Conservation (phyloP, 345 rosid genomes). For the Boechera retrofracta region DNA sequence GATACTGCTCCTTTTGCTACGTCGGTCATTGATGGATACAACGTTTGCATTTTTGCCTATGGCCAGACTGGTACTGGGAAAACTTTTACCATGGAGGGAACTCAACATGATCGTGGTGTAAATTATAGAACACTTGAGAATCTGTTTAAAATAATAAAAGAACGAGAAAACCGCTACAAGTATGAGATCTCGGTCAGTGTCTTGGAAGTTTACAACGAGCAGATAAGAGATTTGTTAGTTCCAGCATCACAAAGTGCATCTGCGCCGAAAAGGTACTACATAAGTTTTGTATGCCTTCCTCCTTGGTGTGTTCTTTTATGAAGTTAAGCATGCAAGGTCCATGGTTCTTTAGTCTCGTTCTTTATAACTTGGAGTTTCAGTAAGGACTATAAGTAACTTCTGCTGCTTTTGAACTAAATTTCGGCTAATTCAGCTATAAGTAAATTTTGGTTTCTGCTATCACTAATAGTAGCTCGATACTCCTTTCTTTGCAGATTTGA, state of each 20-base stretch:
- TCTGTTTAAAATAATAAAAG: slow-evolving; percentile 67
- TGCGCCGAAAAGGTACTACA: slow-evolving; percentile 65
- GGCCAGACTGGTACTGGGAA: slow-evolving; percentile 98
- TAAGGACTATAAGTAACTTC: background rate
- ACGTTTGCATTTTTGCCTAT: slow-evolving; percentile 92
- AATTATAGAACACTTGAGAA: slow-evolving; percentile 89
- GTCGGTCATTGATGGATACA: slow-evolving; percentile 95
- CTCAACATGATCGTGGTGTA: slow-evolving; percentile 87
- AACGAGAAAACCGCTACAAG: slow-evolving; percentile 61
- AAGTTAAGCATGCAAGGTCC: slow-evolving; percentile 1
- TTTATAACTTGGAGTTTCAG: slow-evolving; percentile 19
- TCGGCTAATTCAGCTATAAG: background rate
- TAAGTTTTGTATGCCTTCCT: background rate
- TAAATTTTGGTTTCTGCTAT: background rate
- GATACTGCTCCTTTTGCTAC: slow-evolving; percentile 89
- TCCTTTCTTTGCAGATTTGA: slow-evolving; percentile 65
- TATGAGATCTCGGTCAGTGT: slow-evolving; percentile 91
- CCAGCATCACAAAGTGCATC: slow-evolving; percentile 62
- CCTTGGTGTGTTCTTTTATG: background rate
- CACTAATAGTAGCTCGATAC: slow-evolving; percentile 9
- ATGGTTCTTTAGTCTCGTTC: slow-evolving; percentile 7
- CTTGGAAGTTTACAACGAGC: slow-evolving; percentile 97
- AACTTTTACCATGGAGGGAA: slow-evolving; percentile 96
- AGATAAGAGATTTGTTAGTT: slow-evolving; percentile 80
- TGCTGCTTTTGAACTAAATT: slow-evolving; percentile 10